These are phyloP conservation scores for Ilyonectria mors-panacis DNA, from an alignment of 2,329 filamentous ascomycete genomes.

Conservation along the genomic window DNA sequence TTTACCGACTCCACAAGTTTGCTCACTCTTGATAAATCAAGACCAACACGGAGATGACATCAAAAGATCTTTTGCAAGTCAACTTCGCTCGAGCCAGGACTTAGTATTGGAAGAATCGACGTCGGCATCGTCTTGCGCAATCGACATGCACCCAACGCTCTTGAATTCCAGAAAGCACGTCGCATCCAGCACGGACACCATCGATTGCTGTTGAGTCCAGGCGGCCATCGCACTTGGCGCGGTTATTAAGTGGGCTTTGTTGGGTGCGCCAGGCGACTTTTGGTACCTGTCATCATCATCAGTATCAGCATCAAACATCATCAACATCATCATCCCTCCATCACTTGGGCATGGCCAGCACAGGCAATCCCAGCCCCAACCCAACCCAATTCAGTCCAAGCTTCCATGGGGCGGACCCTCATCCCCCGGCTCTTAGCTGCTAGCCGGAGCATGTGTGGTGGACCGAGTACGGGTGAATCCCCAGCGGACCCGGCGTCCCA, in stretches of 20 bases:
- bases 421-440: slow-evolving; percentile 42
- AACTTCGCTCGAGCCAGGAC: background rate
- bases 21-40: slow-evolving; percentile 1
- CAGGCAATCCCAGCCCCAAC: slow-evolving; percentile 27
- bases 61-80: background rate
- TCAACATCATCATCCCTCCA: slow-evolving; percentile 26
- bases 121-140: background rate
- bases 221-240: slow-evolving; percentile 18
- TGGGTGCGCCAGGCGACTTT: slow-evolving; percentile 13
- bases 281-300: slow-evolving; percentile 26
- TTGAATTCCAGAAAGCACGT: background rate
- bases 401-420: slow-evolving; percentile 42
- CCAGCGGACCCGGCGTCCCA: slow-evolving; percentile 11
- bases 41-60: slow-evolving; percentile 1
- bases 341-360: slow-evolving; percentile 25
- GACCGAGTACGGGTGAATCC: slow-evolving; percentile 31
- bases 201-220: background rate
- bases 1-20: background rate
- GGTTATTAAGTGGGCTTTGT: slow-evolving; percentile 25
- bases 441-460: slow-evolving; percentile 35
- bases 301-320: slow-evolving; percentile 23
- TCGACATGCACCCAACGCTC: background rate
- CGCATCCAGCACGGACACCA: background rate
- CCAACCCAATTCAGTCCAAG: slow-evolving; percentile 44
- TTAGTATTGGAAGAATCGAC: background rate